Evolutionary conservation across 352 stramenopile genomes (phyloP).

Genomic region (Pythium volutum): DNA sequence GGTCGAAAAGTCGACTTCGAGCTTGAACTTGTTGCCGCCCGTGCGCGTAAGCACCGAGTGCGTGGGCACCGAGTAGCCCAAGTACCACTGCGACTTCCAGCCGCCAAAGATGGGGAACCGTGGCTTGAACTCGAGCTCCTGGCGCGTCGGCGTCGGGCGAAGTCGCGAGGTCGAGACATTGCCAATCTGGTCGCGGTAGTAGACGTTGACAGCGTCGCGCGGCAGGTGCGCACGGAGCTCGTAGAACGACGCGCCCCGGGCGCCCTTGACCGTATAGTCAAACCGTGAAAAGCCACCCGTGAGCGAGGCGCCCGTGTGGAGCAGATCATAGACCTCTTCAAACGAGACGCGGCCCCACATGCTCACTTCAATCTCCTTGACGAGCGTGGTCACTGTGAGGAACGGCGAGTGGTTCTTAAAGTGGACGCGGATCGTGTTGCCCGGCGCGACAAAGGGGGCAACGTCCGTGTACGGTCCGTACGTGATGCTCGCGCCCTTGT

Average conservation of each 20-base stretch:
- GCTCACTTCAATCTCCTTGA: slow-evolving; percentile 87
- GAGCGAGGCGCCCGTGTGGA: slow-evolving; percentile 82
- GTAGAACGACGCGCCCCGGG: slow-evolving; percentile 73
- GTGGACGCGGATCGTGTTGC: slow-evolving; percentile 56
- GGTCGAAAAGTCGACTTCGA: slow-evolving; percentile 85
- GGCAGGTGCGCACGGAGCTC: slow-evolving; percentile 67
- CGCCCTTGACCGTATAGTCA: slow-evolving; percentile 71
- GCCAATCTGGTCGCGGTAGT: slow-evolving; percentile 90
- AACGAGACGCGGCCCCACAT: slow-evolving; percentile 88
- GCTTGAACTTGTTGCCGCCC: slow-evolving; percentile 69
- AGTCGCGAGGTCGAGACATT: slow-evolving; percentile 87
- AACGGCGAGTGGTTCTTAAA: slow-evolving; percentile 89
- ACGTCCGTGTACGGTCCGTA: slow-evolving; percentile 80
- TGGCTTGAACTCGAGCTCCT: slow-evolving; percentile 78
- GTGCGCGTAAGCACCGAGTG: slow-evolving; percentile 68
- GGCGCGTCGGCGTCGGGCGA: slow-evolving; percentile 40
- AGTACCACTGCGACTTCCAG: slow-evolving; percentile 89
- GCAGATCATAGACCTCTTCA: slow-evolving; percentile 86
- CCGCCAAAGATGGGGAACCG: slow-evolving; percentile 88
- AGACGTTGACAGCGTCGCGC: slow-evolving; percentile 80
- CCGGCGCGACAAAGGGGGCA: slow-evolving; percentile 33
- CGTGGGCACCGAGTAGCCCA: slow-evolving; percentile 85
- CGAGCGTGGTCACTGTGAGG: slow-evolving; percentile 78
- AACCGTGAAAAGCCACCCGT: slow-evolving; percentile 86
- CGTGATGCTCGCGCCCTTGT: slow-evolving; percentile 73